Base-by-base conservation (phyloP, 306 rosid species). In the Prunus mira region DNA sequence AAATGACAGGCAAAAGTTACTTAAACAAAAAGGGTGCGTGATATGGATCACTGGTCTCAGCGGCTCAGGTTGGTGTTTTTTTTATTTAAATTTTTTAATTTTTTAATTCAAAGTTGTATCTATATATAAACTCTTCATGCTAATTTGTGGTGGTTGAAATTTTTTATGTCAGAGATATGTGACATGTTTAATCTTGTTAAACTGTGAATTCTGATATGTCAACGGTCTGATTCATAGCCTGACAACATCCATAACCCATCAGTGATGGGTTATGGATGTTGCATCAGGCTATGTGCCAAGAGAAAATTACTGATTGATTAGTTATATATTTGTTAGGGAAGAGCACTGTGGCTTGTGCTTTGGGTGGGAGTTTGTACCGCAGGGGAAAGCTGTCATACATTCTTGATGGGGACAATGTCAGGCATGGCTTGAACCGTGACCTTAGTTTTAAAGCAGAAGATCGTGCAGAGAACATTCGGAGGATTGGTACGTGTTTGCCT, bases 401-500 rank as follows among this genome's bases (percentile, higher is more conserved):
- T 79, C 96, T 96, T 72, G 99, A 96, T 70, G 99, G 99, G 51
- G 99, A 96, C 80, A 96, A 96, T 84, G 86, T 96, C 54, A 89
- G 99, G 84, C 99, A 96, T 82, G 99, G 99, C 71, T 81, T 96
- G 67, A 96, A 89, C 80, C 73, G 81, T 4, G 97, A 92, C 79
- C 99, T 96, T 75, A 82, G 96, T 83, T 96, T 96, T 63, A 87
- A 85, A 84, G 93, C 91, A 20, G 98, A 92, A 86, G 99, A 96
- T 77, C 99, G 99, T 78, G 86, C 98, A n/a, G 99, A 96, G 92
- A 96, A 96, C 86, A 91, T 96, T 57, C 80, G 98, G 73, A 92
- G 99, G 84, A 82, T 96, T 71, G 99, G 99, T 92, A 80, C 73
- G 92, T 83, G 19, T 62, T 25, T n/a, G 67, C 4, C 51, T 28